These are phyloP conservation scores for Neurospora africana DNA, from an alignment of 495 filamentous ascomycete species.

Conservation along the genomic window DNA sequence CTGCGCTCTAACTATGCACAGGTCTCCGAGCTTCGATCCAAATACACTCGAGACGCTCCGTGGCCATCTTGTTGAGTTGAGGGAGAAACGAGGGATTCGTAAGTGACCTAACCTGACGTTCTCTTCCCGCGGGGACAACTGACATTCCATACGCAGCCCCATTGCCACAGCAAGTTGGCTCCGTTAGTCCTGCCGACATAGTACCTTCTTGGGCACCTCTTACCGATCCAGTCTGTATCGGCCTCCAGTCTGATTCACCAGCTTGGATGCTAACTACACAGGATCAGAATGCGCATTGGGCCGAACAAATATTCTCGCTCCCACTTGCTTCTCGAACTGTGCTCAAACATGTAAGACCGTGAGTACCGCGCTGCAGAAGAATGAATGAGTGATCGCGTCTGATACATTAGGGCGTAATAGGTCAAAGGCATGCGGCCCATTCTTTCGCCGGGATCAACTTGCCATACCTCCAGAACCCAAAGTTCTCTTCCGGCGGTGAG, in stretches of 20 bases:
- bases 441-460: conserved; percentile 29
- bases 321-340: conserved; percentile 39
- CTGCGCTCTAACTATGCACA: conserved; percentile 15
- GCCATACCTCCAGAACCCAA: conserved; percentile 34
- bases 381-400: neutral
- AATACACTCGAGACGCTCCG: conserved; percentile 39
- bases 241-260: neutral
- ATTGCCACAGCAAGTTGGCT: conserved; percentile 15
- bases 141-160: conserved; percentile 13
- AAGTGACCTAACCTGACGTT: conserved; percentile 3
- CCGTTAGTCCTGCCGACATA: conserved; percentile 1
- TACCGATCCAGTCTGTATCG: neutral
- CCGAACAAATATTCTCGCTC: conserved; percentile 46
- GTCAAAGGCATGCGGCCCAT: conserved; percentile 26
- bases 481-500: conserved; percentile 42
- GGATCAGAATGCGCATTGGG: conserved; percentile 30
- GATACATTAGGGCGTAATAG: conserved; percentile 9
- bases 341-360: conserved; percentile 31
- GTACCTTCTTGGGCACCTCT: neutral
- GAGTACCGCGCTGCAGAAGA: neutral
- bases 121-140: neutral
- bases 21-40: conserved; percentile 41
- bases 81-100: conserved; percentile 37
- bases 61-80: conserved; percentile 33
- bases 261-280: neutral